Conservation (phyloP, 208 protist genomes). For the Leishmania guyanensis region DNA sequence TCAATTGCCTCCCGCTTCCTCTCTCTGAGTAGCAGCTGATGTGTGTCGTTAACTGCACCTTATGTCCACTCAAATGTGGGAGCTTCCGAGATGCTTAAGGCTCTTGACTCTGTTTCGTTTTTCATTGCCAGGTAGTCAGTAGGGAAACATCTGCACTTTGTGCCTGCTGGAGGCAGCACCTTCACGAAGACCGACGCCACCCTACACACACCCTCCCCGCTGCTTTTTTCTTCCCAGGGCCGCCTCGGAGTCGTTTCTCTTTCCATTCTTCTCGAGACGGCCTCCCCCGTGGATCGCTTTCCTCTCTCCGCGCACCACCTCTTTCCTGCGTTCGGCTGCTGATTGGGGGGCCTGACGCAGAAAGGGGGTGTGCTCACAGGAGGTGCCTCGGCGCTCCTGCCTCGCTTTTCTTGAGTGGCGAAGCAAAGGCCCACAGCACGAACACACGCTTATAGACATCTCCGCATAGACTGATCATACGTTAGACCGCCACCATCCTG, state of each 20-base stretch:
- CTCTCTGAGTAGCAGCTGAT: not conserved
- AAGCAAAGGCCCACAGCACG: not conserved
- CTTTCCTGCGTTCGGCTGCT: not conserved
- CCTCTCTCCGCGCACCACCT: not conserved
- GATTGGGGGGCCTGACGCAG: not conserved
- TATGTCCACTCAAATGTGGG: not conserved
- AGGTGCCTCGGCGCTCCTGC: not conserved
- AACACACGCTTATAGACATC: not conserved
- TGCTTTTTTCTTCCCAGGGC: not conserved
- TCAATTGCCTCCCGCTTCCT: not conserved
- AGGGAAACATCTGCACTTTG: not conserved
- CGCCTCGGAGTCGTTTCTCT: not conserved
- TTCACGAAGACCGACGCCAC: not conserved
- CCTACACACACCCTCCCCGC: not conserved
- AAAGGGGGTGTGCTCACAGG: not conserved
- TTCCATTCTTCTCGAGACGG: not conserved
- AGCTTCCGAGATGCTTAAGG: too few relatives aligned
- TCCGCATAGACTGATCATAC: not conserved
- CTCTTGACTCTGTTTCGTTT: conserved; percentile 1
- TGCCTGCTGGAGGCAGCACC: too few relatives aligned
- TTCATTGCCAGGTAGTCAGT: not conserved
- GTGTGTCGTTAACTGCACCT: not conserved
- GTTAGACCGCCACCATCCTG: not conserved
- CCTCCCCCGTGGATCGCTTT: too few relatives aligned
- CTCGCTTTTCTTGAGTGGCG: not conserved